Base-by-base conservation (phyloP, 1,284 basidiomycete species). In the Phlebopus sp. region DNA sequence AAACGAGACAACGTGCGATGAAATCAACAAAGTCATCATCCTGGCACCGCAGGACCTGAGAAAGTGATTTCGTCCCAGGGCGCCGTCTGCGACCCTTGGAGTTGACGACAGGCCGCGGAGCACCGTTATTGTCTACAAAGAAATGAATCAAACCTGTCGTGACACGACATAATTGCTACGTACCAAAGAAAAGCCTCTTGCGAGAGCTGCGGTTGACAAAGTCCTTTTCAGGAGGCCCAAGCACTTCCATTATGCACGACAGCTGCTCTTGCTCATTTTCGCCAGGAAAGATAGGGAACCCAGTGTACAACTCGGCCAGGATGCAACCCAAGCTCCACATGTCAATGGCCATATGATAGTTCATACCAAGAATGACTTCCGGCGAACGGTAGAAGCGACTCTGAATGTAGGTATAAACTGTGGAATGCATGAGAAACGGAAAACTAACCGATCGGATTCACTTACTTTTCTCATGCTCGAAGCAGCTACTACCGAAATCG, bases 261-360 rank as follows among this genome's bases (percentile, higher is more conserved):
- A 99, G 73, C 63, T 99, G 97, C 67, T 99, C 96, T 70, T 97
- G 94, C 69, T 99, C 97, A 64, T 97, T 97, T 71, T 98, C 96
- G n/a, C 96, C 96, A 0, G 96, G 96, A 72, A 99, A 99, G 60
- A 99, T 95, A 0, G 97, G 97, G 68, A 94, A 97, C 1, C 97
- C 97, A n/a, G 97, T 99, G 70, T 92, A 97, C 37, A 99, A 75
- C 70, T 99, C 97, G 17, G 95, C 96, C 44, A 99, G 75, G 56
- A 99, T 99, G 62, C 97, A 99, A 18, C 96, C 97, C 55, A 99
- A 72, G 74, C 91, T 95, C 94, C 94, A 97, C 90, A 96, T 96
- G 65, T 96, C 92, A 59, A 95, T 93, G 32, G 89, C 92, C 89
- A 93, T 93, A 63, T 91, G 89, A 66, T 95, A 95, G 66, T 92